phyloP scores from a whole-genome alignment of 257 asterid species.

The Osmanthus fragrans region DNA sequence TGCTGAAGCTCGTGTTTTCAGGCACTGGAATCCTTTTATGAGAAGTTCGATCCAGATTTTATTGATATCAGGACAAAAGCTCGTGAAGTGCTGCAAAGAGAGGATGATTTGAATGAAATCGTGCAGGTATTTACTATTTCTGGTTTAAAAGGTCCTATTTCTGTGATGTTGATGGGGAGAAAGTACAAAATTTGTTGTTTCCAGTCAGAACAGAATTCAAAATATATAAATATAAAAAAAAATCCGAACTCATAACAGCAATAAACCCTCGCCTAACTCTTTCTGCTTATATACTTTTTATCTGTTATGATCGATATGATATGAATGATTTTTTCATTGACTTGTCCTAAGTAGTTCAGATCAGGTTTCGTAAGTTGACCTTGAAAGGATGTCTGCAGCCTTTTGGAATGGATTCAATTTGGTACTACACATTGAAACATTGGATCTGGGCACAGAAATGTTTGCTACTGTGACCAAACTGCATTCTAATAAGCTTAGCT shows the following conservation, averaged over 20 bases:
- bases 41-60: slow-evolving; percentile 93
- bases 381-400: not conserved
- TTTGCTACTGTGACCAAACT: not conserved
- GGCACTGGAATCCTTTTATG: slow-evolving; percentile 97
- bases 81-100: slow-evolving; percentile 99
- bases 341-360: not conserved
- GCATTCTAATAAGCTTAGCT: not conserved
- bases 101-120: slow-evolving; percentile 82
- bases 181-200: not conserved
- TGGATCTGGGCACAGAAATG: not conserved
- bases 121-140: slow-evolving; percentile 40
- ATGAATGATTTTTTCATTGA: not conserved
- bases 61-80: slow-evolving; percentile 96
- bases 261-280: not conserved
- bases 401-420: not conserved
- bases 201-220: not conserved
- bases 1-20: slow-evolving; percentile 31
- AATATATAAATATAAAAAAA: not conserved
- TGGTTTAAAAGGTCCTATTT: not conserved
- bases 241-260: not conserved
- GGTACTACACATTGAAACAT: not conserved
- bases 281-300: not conserved
- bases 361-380: not conserved
- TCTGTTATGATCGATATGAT: not conserved
- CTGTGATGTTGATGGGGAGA: not conserved